Base-by-base conservation (phyloP, 768 basidiomycete genomes). In the Pilatotrama ljubarskyi region DNA sequence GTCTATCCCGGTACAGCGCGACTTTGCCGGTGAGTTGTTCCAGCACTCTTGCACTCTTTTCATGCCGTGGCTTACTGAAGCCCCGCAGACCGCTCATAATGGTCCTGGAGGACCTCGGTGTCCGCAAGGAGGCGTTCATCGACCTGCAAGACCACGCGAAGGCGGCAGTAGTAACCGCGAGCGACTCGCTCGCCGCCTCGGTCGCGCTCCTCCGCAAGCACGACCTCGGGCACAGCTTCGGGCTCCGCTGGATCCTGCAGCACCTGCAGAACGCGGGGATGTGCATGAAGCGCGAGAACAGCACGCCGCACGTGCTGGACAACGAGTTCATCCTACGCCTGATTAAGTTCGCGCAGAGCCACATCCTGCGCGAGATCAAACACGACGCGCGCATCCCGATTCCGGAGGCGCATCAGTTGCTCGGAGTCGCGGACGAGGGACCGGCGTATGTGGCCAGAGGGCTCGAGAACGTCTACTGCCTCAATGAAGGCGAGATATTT, bases 351-450 rank as follows among this genome's bases (percentile, higher is more conserved):
- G 80, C 86, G 0, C 83, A 84, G 73, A 83, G 80, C 46, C 82
- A 85, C 63, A 81, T 88, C n/a, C 73, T 94, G 40, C 81, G 90
- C 8, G 84, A 84, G 43, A 82, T 94, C 68, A 93, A 93, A 66
- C 84, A 91, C 65, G 77, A 79, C 36, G 91, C 91, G 0, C 80
- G 90, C 5, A 89, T 95, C 35, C 83, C 80, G 4, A 80, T 95
- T 14, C 85, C 85, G 1, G 74, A 84, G 0, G 86, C 86, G 61
- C 83, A 84, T 60, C 78, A 86, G 32, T 78, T 95, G 1, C 88
- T 93, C 10, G 93, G 93, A 1, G 82, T 93, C 8, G 88, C 90
- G 5, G 93, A 95, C 66, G 91, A 94, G 72, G 90, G 90, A 0
- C 84, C 86, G 0, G 83, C 86, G 0, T 90, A 90, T 62, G 70